phyloP scores from a whole-genome alignment of 306 rosid genomes.

The Myrica gale region DNA sequence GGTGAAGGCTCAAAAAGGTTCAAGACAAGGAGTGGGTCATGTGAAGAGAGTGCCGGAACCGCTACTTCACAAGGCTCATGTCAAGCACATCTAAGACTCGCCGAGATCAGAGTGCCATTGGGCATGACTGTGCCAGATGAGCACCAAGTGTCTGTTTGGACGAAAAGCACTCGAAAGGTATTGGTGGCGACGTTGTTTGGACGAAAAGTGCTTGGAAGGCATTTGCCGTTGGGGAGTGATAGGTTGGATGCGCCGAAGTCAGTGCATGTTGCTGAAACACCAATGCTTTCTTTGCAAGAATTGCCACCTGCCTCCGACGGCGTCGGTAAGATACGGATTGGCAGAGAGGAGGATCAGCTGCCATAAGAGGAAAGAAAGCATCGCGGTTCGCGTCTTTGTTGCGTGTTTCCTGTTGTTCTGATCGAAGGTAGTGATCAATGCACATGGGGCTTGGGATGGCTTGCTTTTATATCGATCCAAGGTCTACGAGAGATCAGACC shows the following conservation, averaged over 20 bases:
- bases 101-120: conserved; percentile 37
- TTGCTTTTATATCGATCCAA: no score
- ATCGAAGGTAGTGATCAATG: no score
- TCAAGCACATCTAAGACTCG: no score
- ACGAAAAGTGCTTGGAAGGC: conserved; percentile 52
- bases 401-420: no score
- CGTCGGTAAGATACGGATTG: background rate
- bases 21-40: conserved; percentile 58
- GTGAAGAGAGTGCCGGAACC: conserved; percentile 65
- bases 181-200: conserved; percentile 53
- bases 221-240: conserved; percentile 65
- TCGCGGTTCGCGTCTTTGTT: background rate
- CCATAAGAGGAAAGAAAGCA: conserved; percentile 1
- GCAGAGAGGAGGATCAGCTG: conserved; percentile 3
- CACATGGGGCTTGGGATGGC: no score
- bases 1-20: conserved; percentile 39
- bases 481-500: no score
- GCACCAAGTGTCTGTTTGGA: conserved; percentile 75
- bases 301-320: conserved; percentile 50
- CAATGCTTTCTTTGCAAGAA: conserved; percentile 51
- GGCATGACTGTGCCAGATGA: conserved; percentile 53
- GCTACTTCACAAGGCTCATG: conserved; percentile 78
- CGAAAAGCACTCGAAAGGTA: conserved; percentile 49
- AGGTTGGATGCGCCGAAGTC: conserved; percentile 35
- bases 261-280: conserved; percentile 58